Evolutionary conservation across 306 rosid species (phyloP), one percentile per base, ranked within the genome.

Genomic region (Sphenostylis stenocarpa): DNA sequence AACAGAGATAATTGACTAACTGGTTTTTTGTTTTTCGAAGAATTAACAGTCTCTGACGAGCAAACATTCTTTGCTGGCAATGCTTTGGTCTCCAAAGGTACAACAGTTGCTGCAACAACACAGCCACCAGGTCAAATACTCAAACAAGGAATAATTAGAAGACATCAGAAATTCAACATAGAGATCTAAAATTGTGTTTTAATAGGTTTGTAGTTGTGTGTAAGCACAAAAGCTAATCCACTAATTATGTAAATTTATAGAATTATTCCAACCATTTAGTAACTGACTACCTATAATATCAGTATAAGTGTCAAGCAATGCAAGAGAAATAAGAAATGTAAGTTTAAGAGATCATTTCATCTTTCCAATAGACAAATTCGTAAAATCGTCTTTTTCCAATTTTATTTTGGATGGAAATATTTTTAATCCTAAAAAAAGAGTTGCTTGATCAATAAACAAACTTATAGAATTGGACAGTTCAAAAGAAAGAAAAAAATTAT

Each of bases 1-100:
- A 43, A 71, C 34, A 70, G 63, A 76, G 64, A 76, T 21, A 43
- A 49, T 73, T 61, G 62, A 83, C 97, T 85, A 17, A 94, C 98
- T 5, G 82, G 39, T 84, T 94, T 94, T 84, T 65, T 90, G 84
- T 21, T 85, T 83, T 90, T 94, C n/a, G 76, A 78, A 79, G 85
- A 39, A 78, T 83, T 85, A 44, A 60, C 81, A 67, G 29, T 79
- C 80, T 80, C 97, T 44, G 83, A 4, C 13, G 83, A 77, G 38
- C 82, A 62, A 20, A 72, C 64, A 48, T 90, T 90, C 81, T 86
- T 90, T 57, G 7, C 29, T 31, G 82, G 81, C 60, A 75, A 28
- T 9, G 72, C 65, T 51, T 84, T 79, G 64, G 88, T 76, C 74
- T 85, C 91, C 77, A 64, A 74, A 41, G 79, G 80, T 60, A 79